Evolutionary conservation across 2,329 filamentous ascomycete species (phyloP), one percentile per base, ranked within the genome.

Genomic region (Lachnellula occidentalis): DNA sequence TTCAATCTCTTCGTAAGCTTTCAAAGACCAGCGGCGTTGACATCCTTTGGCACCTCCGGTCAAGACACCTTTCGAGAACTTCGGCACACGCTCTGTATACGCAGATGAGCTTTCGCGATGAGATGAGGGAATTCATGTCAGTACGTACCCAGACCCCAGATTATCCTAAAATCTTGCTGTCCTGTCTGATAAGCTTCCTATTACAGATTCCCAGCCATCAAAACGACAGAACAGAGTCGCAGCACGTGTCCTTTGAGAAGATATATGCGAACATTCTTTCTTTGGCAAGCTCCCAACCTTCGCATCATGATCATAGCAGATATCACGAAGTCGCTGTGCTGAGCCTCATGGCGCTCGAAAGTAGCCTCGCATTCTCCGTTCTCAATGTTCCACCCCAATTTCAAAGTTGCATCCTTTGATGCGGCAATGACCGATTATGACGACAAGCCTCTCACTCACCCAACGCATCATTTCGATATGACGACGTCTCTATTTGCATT

Each of bases 211-310:
- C 64, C 86, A 85, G 41, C 92, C 92, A 69, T 97, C 71, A 96
- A 96, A 1, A 91, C 92, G 67, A 97, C 95, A 34, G 92, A 92
- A 69, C 96, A 96, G 54, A 97, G 96, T 69, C 96, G 92, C 70
- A 90, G 96, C 72, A 95, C 96, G 71, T 97, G 92, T 0, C 92
- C 92, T 48, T 87, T 86, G 46, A 96, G 78, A 1, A 90, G n/a
- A n/a, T n/a, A n/a, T 95, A 63, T 92, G 86, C 48, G 96, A 75
- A 70, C 92, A 97, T 53, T 89, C 83, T 36, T 92, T 92, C 72
- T 95, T 88, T 3, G 95, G 92, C 92, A 96, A 56, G 96, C 22
- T 45, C 22, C 22, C 31, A 31, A 45, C 21, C 22, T 12, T 45
- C 91, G 92, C 92, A 21, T 90, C 95, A 12, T 92, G 95, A 69